Base-by-base conservation (phyloP, 345 rosid genomes). In the Rhizophora mangle region DNA sequence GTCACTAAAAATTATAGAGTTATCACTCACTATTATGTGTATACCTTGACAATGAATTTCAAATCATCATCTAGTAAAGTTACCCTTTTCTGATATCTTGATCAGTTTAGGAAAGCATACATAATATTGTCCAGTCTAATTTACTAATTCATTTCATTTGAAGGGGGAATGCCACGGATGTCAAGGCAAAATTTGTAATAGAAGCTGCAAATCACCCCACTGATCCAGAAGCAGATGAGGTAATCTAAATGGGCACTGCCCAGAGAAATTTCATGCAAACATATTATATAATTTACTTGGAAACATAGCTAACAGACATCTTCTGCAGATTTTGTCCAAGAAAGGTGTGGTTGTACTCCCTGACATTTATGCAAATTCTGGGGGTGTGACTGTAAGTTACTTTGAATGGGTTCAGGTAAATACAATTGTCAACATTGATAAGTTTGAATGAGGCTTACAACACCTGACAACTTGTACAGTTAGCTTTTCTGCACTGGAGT, bases 361-460 rank as follows among this genome's bases (percentile, higher is more conserved):
- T 8, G 73, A 64, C 65, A 75, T 75, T 3, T 75, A 64, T 64
- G 78, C 78, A 20, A 74, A 74, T 36, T 74, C 69, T 6, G 74
- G 74, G 1, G 78, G 78, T 6, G 78, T 68, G 37, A 64, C 67
- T 9, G 78, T 64, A 13, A 75, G 78, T 59, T 75, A 75, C 69
- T 75, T 75, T 27, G 74, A 75, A 37, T 69, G 78, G 78, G 74
- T 75, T 24, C 74, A 69, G 78, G 78, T 75, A 46, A 8, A 39
- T 39, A 39, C 46, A 39, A 2, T 3, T 39, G 13, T 39, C 46
- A 39, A 39, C 15, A 9, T 39, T 39, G 46, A 39, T 39, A 39
- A 3, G 46, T 39, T 39, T 39, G 46, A 39, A 10, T 39, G 15
- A 39, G 15, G 2, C 13, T 39, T 10, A 39, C 3, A 39, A 39